phyloP scores from a whole-genome alignment of 768 basidiomycete genomes.

The Panellus pusillus region DNA sequence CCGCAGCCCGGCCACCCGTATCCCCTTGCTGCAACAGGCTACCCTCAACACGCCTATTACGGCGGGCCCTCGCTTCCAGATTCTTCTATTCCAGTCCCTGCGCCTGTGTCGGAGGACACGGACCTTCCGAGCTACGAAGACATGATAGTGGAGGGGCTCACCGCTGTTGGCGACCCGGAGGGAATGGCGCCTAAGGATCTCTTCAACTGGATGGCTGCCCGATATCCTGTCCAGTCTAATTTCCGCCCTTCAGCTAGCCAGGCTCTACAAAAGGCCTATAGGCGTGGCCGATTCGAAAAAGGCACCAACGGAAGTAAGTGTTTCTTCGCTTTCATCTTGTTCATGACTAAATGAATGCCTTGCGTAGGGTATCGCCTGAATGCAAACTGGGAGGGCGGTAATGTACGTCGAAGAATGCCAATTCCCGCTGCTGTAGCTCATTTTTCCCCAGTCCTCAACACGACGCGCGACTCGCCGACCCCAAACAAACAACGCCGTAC shows the following conservation, averaged over 20 bases:
- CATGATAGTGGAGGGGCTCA: slow-evolving; percentile 83
- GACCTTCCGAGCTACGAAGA: slow-evolving; percentile 88
- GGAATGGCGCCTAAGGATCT: slow-evolving; percentile 82
- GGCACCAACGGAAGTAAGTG: slow-evolving; percentile 49
- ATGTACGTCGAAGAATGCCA: slow-evolving; percentile 46
- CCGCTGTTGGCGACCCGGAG: slow-evolving; percentile 65
- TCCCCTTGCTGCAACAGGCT: slow-evolving; percentile 17
- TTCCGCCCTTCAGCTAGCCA: slow-evolving; percentile 89
- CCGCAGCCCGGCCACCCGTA: slow-evolving; percentile 25
- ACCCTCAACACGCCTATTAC: slow-evolving; percentile 3
- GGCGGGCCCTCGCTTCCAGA: slow-evolving; percentile 23
- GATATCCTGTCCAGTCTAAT: slow-evolving; percentile 84
- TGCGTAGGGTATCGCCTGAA: slow-evolving; percentile 62
- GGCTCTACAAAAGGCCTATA: slow-evolving; percentile 84
- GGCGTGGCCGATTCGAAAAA: slow-evolving; percentile 79
- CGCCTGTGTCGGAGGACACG: slow-evolving; percentile 28
- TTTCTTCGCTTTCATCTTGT: no score
- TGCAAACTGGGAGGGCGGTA: slow-evolving; percentile 78
- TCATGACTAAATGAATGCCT: no score
- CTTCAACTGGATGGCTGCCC: slow-evolving; percentile 80
- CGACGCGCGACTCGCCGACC: slow-evolving; percentile 79
- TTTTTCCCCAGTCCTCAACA: slow-evolving; percentile 56
- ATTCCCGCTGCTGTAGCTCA: not conserved
- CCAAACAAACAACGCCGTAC: slow-evolving; percentile 46
- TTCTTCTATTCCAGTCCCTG: slow-evolving; percentile 25